phyloP scores from a whole-genome alignment of 805 yeast species.

The Cyberlindnera americana region DNA sequence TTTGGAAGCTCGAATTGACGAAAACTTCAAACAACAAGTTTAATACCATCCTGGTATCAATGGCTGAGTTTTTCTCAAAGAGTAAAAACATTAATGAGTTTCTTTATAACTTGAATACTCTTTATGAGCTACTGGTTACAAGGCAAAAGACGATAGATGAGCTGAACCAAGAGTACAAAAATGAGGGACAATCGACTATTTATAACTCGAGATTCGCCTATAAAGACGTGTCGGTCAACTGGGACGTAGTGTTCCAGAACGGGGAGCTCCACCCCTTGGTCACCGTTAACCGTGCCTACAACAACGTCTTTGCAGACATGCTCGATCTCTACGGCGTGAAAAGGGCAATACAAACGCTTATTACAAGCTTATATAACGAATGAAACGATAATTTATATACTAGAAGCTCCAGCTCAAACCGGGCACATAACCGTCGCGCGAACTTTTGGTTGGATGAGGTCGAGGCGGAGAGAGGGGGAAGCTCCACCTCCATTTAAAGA shows the following conservation, averaged over 20 bases:
- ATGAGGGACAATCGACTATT: background rate
- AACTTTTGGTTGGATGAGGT: background rate
- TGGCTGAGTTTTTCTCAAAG: constrained; percentile 7
- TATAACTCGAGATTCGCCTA: constrained; percentile 2
- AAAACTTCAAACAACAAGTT: constrained; percentile 24
- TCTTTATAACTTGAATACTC: constrained; percentile 17
- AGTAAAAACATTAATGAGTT: constrained; percentile 24
- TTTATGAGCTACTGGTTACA: constrained; percentile 13
- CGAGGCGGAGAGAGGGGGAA: no score
- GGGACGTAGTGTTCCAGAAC: constrained; percentile 16
- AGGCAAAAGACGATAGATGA: constrained; percentile 13
- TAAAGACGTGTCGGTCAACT: constrained; percentile 6
- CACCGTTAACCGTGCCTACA: constrained; percentile 12
- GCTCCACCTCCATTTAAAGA: no score
- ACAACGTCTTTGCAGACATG: constrained; percentile 15
- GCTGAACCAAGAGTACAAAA: constrained; percentile 3
- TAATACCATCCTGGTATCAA: constrained; percentile 16
- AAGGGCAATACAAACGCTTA: constrained; percentile 9
- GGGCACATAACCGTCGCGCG: background rate
- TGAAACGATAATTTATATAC: no score
- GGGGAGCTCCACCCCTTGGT: constrained; percentile 10
- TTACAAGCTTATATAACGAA: background rate
- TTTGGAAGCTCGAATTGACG: constrained; percentile 9
- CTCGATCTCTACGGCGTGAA: constrained; percentile 13
- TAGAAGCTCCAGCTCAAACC: no score